Conservation (phyloP, 495 filamentous ascomycete genomes). For the Amphirosellinia nigrospora region DNA sequence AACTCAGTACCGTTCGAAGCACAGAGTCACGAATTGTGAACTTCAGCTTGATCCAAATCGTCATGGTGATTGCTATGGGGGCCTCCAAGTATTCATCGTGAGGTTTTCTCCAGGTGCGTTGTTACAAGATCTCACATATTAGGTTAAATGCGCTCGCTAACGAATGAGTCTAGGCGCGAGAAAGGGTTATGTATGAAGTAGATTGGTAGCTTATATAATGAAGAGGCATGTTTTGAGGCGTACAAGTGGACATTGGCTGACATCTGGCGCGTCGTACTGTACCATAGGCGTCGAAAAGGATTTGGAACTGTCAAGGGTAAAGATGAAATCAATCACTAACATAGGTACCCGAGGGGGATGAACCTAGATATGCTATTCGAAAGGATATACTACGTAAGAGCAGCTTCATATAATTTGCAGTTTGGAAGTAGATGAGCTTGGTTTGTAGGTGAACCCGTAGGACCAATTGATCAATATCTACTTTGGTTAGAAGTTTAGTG, state of each 20-base stretch:
- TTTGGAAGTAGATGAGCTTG: too few relatives aligned
- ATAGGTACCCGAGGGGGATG: conserved; percentile 4
- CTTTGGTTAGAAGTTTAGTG: too few relatives aligned
- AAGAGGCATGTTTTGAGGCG: conserved; percentile 34
- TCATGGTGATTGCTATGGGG: conserved; percentile 97
- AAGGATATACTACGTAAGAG: not conserved
- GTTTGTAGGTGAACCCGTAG: not conserved
- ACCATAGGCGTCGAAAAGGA: conserved; percentile 35
- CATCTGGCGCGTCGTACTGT: conserved; percentile 29
- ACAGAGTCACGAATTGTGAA: conserved; percentile 96
- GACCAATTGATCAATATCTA: too few relatives aligned
- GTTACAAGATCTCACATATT: not conserved
- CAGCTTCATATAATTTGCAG: too few relatives aligned
- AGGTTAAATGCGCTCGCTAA: conserved; percentile 26
- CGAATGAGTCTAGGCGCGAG: conserved; percentile 49
- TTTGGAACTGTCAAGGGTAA: conserved; percentile 2
- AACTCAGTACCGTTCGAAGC: conserved; percentile 97
- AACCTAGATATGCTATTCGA: not conserved
- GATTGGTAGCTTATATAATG: conserved; percentile 24
- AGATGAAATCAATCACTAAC: conserved; percentile 15
- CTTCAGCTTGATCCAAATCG: conserved; percentile 90
- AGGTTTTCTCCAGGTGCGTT: conserved; percentile 87
- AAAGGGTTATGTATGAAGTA: conserved; percentile 63
- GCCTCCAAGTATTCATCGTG: conserved; percentile 96
- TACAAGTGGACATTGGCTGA: conserved; percentile 31